Base-by-base conservation (phyloP, 768 basidiomycete genomes). In the Cyathus striatus region DNA sequence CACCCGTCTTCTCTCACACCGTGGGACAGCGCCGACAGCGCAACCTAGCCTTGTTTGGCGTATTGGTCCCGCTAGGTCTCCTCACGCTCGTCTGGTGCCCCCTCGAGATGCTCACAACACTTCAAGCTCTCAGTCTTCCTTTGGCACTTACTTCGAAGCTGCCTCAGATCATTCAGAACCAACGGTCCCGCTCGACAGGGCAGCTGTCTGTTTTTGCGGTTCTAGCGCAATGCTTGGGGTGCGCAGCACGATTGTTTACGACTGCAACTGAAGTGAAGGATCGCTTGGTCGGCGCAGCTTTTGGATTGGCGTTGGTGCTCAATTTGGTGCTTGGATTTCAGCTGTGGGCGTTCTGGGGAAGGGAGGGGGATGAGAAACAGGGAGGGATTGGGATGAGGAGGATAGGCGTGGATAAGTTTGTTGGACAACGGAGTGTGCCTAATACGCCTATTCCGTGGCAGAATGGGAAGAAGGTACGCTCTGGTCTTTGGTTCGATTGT, bases 151-250 rank as follows among this genome's bases (percentile, higher is more conserved):
- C 89, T 61, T 92, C 92, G 46, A 98, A 98, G 65, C 65, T 96
- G 36, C 96, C 96, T 4, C 96, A 98, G 53, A 98, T 98, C 63
- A 53, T 73, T 41, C 81, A 89, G 53, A 99, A 96, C 69, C 60
- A 78, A 43, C 77, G 76, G 35, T 69, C 80, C 4, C 64, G 73
- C 38, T 89, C 85, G 5, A 98, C 96, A 0, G 96, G 96, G 9
- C 92, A 97, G 56, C 85, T 99, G 32, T 94, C 91, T 9, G 80
- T 91, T 0, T 90, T 99, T 56, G 92, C 93, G 20, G 90, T 98
- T 25, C 65, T 90, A 54, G 77, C 90, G 39, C 91, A 95, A 49
- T 76, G 98, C 27, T 75, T 73, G 1, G 95, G 96, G 18, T 96
- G 93, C 62, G 68, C 90, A 25, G 96, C 95, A 0, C 75, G 96